Base-by-base conservation (phyloP, 1,284 basidiomycete genomes). In the Cystobasidium slooffiae region DNA sequence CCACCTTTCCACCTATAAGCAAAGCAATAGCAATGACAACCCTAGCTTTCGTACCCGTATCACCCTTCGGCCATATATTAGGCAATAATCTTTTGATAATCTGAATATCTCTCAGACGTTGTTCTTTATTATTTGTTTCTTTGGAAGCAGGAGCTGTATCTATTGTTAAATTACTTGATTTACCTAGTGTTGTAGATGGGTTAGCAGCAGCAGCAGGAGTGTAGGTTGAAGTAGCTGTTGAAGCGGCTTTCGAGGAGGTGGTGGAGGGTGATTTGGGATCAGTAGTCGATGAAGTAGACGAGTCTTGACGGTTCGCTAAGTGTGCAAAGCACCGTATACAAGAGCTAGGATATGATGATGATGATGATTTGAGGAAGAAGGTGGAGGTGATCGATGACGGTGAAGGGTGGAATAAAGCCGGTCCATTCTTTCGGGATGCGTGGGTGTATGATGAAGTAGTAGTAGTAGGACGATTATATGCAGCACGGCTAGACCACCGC, bases 1-100 rank as follows among this genome's bases (percentile, higher is more conserved):
- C 72, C 69, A 95, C 92, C 87, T 99, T 99, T 68, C 93, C 95
- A 6, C 88, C 85, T 47, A 98, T 85, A 47, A 99, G 85, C 69
- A 99, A 83, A 0, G 85, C 86, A 61, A 99, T 87, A 0, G 97
- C 97, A 6, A 92, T 82, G 0, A 97, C 79, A 6, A 99, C 96
- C 5, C 94, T 88, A 61, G 87, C 85, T 76, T 87, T 88, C 66
- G 86, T 85, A 6, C 81, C 79, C 56, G 80, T 81, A 69, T 86
- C 84, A 22, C 84, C 83, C 76, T 85, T 85, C 0, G 87, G 87
- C 87, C 87, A 88, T 44, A 88, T 85, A 75, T 88, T 86, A 2
- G 80, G 82, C 12, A 86, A 80, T 14, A 88, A 83, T 75, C 85
- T 83, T 58, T 83, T 84, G 75, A 88, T 83, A 76, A 88, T 88